Percentiles rank a stretch among this genome's conserved stretches.
Evolutionary conservation across 176 grass and related monocot species (phyloP).

Genomic region (Guadua angustifolia): DNA sequence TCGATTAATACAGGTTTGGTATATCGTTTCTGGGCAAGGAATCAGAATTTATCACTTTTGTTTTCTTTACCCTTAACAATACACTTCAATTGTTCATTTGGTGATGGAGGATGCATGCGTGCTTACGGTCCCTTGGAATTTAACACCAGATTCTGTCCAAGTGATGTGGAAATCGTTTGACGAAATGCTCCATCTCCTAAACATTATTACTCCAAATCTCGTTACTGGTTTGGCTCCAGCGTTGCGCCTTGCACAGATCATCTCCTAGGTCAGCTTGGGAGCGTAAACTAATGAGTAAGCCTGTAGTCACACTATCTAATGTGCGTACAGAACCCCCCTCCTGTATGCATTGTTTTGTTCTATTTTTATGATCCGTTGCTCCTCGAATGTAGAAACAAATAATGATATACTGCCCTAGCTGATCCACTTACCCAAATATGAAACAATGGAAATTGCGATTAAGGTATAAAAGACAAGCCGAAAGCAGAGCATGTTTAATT

Average conservation of each 20-base stretch:
- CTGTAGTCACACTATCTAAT: not conserved
- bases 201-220: not conserved
- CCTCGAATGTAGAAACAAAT: constrained; percentile 13
- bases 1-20: constrained; percentile 6
- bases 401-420: not conserved
- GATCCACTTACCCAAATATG: constrained; percentile 20
- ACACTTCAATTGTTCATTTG: not conserved
- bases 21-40: not conserved
- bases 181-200: not conserved
- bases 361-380: not conserved
- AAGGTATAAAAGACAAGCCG: not conserved
- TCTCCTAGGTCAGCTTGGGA: constrained; percentile 14
- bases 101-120: not conserved
- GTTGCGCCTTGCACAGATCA: not conserved
- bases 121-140: not conserved
- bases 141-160: not conserved
- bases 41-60: not conserved
- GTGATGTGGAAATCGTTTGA: not conserved
- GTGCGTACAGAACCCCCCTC: constrained; percentile 1
- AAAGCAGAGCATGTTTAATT: not conserved
- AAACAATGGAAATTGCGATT: not conserved
- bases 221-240: not conserved
- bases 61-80: not conserved
- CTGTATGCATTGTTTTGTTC: not conserved
- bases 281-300: not conserved